phyloP scores from a whole-genome alignment of 257 asterid species.

The Solanum ossicruentum region DNA sequence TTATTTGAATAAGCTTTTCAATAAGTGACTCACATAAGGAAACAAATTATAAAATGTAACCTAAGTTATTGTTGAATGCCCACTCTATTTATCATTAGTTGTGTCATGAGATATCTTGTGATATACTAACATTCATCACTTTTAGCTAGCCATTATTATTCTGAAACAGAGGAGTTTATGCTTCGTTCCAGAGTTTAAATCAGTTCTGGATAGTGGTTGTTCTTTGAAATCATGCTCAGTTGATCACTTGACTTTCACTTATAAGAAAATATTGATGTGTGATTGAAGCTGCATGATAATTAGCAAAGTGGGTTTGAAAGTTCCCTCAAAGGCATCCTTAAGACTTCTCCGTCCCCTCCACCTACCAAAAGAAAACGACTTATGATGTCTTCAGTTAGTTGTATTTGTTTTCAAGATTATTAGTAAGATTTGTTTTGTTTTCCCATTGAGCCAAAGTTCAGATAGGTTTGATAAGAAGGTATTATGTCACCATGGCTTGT shows the following conservation, averaged over 20 bases:
- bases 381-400: background rate
- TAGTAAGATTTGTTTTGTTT: background rate
- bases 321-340: background rate
- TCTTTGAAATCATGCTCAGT: background rate
- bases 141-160: background rate
- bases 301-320: background rate
- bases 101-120: background rate
- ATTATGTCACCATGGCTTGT: background rate
- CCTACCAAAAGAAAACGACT: background rate
- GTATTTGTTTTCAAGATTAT: background rate
- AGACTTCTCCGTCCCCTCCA: background rate
- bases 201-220: background rate
- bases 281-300: background rate
- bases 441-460: background rate
- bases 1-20: background rate
- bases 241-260: background rate
- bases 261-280: background rate
- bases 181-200: background rate
- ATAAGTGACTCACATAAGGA: background rate
- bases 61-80: background rate
- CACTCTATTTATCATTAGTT: background rate
- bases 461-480: background rate
- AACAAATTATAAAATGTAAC: background rate
- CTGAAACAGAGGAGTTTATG: background rate
- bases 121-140: background rate